Evolutionary conservation across 805 yeast genomes (phyloP), one percentile per base, ranked within the genome.

Genomic region (Kuraishia hungarica): DNA sequence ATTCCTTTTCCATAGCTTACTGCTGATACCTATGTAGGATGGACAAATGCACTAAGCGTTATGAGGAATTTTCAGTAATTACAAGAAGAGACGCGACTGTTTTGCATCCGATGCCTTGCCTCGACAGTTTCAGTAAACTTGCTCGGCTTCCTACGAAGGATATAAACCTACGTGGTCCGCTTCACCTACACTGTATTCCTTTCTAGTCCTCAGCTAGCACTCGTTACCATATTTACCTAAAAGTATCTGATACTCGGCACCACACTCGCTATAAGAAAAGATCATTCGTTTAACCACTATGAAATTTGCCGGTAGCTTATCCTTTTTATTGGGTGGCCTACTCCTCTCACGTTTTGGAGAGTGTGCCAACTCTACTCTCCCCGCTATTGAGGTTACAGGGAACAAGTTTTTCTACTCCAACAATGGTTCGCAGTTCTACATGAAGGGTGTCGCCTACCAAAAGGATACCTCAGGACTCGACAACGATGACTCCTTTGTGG

Each of bases 361-460:
- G 4, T 50, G 61, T 11, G 46, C 66, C 22, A 70, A 71, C 35
- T 65, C 65, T 19, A 60, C 63, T 50, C 61, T 75, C 24, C 79
- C 84, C 23, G 61, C 81, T 10, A 80, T 89, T 56, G 86, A 82
- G 56, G 77, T 86, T 22, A 71, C 74, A 26, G 94, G 93, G 6
- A 86, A 80, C 75, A 86, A 87, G 70, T 90, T 93, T 71, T 90
- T 86, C 70, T 80, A 82, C 70, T 72, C 84, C 20, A 76, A 75
- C 60, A 81, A 84, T 60, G 93, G 91, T 11, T 79, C 87, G 49
- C 96, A 89, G 72, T 92, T 92, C 72, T 92, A 84, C 71, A 80
- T 92, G 64, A 85, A 83, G 64, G 97, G 97, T 61, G 80, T 90
- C 53, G 96, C 96, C 0, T 90, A 91, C 71, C 97, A 91, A 72